Evolutionary conservation across 2,329 filamentous ascomycete species (phyloP).

Genomic region (Lasiodiplodia citricola): DNA sequence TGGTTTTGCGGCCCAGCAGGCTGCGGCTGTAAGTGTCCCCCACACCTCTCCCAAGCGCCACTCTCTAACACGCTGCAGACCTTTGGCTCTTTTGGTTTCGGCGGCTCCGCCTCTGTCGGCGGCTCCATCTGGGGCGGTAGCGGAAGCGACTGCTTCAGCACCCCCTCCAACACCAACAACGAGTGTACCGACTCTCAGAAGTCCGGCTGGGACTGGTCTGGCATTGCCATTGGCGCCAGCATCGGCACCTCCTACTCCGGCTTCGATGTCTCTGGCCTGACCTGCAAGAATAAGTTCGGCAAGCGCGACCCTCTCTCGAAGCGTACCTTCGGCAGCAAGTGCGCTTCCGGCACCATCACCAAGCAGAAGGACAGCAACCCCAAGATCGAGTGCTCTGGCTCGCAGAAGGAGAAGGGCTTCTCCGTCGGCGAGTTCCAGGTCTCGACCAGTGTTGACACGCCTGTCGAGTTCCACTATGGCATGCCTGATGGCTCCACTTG

Average conservation of each 20-base stretch:
- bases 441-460: slow-evolving; percentile 73
- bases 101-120: slow-evolving; percentile 50
- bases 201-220: slow-evolving; percentile 73
- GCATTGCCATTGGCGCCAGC: slow-evolving; percentile 60
- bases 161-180: slow-evolving; percentile 76
- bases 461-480: slow-evolving; percentile 83
- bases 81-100: neutral
- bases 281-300: slow-evolving; percentile 65
- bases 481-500: slow-evolving; percentile 84
- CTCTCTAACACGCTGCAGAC: slow-evolving; percentile 2
- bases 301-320: slow-evolving; percentile 63
- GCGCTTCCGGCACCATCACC: slow-evolving; percentile 51
- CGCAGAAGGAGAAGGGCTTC: slow-evolving; percentile 60
- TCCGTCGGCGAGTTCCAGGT: slow-evolving; percentile 78
- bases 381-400: slow-evolving; percentile 61
- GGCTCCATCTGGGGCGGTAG: slow-evolving; percentile 53
- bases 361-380: slow-evolving; percentile 61
- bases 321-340: slow-evolving; percentile 46
- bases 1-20: slow-evolving; percentile 54
- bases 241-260: slow-evolving; percentile 65
- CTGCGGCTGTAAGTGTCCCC: slow-evolving; percentile 43
- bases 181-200: slow-evolving; percentile 74
- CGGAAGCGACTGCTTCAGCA: slow-evolving; percentile 61
- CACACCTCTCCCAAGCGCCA: slow-evolving; percentile 31
- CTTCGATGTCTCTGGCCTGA: slow-evolving; percentile 76